Base-by-base conservation (phyloP, 805 yeast species). In the Cyberlindnera euphorbiae region DNA sequence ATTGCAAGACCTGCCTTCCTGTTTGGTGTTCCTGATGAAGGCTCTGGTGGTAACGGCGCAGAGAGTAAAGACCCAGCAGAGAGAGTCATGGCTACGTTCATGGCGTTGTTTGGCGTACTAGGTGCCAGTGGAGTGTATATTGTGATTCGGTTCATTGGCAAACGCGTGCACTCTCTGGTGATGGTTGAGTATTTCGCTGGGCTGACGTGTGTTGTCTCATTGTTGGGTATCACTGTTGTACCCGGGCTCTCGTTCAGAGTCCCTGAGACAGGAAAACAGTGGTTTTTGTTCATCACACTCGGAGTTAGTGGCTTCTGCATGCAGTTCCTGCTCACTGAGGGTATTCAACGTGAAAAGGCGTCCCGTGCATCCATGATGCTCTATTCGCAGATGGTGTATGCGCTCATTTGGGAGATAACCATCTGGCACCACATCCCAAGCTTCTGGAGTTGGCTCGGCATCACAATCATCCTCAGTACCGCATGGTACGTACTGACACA, bases 241-340 rank as follows among this genome's bases (percentile, higher is more conserved):
- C 90, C 94, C 1, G 70, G 76, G 1, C 59, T 81, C 38, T 52
- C 70, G 2, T 78, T 84, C 55, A 75, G 68, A 39, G 47, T 73
- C 2, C 95, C 95, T 1, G 71, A 67, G 13, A 71, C 73, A n/a
- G 19, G 46, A 1, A 64, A 63, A 49, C 90, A 85, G 56, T 84
- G 95, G 93, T 45, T 62, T 3, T 60, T 83, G 15, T 70, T 88
- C 44, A 37, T 62, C 2, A 54, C 70, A 16, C 69, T 86, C 40
- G 95, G 96, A 3, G 42, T 81, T 2, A 70, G 83, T 35, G 97
- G 97, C 0, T 89, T 88, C 58, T 60, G 78, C 41, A 82, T 82
- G 79, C 96, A 89, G 57, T 79, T 78, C 50, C 62, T 80, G 25
- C 59, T 84, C 32, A 84, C 96, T 0, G 77, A 85, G 8, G 96